Evolutionary conservation across 2,329 filamentous ascomycete species (phyloP), one percentile per base, ranked within the genome.

Genomic region (Colletotrichum graminicola): DNA sequence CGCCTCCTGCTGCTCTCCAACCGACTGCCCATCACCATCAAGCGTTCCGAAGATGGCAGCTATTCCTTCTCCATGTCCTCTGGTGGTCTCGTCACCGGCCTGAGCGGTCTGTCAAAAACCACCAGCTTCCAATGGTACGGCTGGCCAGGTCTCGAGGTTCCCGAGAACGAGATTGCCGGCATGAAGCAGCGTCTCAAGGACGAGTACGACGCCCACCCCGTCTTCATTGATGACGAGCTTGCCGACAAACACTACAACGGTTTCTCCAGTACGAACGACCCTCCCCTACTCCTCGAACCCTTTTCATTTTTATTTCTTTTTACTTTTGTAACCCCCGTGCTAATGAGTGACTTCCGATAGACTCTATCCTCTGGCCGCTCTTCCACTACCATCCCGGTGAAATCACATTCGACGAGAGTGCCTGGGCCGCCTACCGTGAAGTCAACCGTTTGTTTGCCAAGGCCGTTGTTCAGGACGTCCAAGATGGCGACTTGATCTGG

Each of bases 331-430:
- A 56, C 18, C 21, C 52, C 34, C 49, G 12, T 61, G 23, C 72
- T 73, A 29, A 73, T 47, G n/a, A 5, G 5, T 36, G 2, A 43
- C 12, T 36, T 3, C 39, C 18, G 29, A 14, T 75, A 95, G 94
- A 99, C 83, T 97, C 94, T 10, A 98, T 98, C 80, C 91, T 99
- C 72, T 99, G 96, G 96, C 96, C 96, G 3, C 90, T 99, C 49
- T 97, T 99, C 86, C 96, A 98, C 85, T 98, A 98, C 84, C 96
- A 99, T 82, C 95, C 96, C 62, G 95, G 95, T 79, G 95, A 98
- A 86, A 98, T 98, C 77, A 97, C 94, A 55, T 98, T 98, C 81
- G 95, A 98, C 83, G 95, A 98, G 83, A 92, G 92, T 52, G 93
- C 94, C 5, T 99, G 96, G 96, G 88, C 91, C 32, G 95, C 94